Base-by-base conservation (phyloP, 1,139 yeast genomes). In the Hansenula sp. region DNA sequence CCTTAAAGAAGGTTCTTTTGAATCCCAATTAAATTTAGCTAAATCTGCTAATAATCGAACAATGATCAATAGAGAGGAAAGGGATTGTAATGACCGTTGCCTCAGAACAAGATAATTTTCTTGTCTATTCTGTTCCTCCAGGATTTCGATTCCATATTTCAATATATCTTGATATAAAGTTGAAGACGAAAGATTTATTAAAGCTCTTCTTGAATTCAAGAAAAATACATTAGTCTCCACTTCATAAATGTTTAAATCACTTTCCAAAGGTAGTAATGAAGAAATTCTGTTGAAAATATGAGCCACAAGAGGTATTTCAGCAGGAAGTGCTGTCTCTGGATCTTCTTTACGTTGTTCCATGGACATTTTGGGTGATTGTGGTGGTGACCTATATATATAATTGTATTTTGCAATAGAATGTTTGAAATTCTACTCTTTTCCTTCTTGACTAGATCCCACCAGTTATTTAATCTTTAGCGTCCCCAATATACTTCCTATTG, bases 1-100 rank as follows among this genome's bases (percentile, higher is more conserved):
- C 40, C 57, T 49, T 8, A 40, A 17, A 3, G 38, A 25, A 12
- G 57, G 55, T 45, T 62, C 61, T 49, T 47, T 48, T 28, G 57
- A 33, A 36, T 52, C 49, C 71, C 71, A 67, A 43, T 63, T 66
- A 5, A 58, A 52, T 39, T 60, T 57, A 3, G 63, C 52, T 34
- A 60, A 47, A 31, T 63, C 66, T 2, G 66, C 59, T 33, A 66
- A 38, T 30, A 67, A 47, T 40, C 63, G 49, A 16, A 63, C 46
- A 12, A 66, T 36, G 5, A 63, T 54, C 38, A 62, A 48, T 5
- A 64, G 47, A 8, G 67, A 60, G 9, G 60, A 52, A 13, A 64
- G 45, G 13, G 59, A 53, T 2, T 51, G 40, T 2, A 47, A 47
- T 7, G 52, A 46, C 33, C 67, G 47, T 36, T 61, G 58, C 40